Evolutionary conservation across 371 early-diverging fungal genomes (phyloP), one percentile per base, ranked within the genome.

Genomic region (Thermomucor indicae-seudaticae): DNA sequence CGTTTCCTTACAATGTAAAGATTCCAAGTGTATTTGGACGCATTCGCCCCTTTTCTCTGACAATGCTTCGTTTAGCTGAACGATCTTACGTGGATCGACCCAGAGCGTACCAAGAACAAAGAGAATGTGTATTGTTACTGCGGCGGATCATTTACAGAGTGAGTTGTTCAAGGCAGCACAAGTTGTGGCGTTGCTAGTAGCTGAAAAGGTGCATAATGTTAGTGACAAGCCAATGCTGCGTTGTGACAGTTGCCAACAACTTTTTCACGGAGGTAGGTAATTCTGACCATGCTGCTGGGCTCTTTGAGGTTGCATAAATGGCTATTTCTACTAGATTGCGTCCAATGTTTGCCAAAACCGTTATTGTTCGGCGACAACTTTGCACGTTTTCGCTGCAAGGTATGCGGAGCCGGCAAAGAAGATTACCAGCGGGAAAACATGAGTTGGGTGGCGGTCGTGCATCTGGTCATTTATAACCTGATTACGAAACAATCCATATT

Each of bases 401-500:
- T 77, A 2, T 89, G 89, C 64, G 75, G 65, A n/a, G 58, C 67
- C 16, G 75, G 76, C 11, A 60, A 55, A 22, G 83, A 86, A 51
- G 61, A 58, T 34, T 85, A 78, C 53, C 70, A 72, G 47, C 75
- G 89, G 27, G 67, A 78, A 11, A 69, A 67, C 25, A 64, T 86
- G 55, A 88, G 84, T 53, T 89, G 86, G 88, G 78, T 87, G 10
- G 75, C 80, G 10, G 79, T 88, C 24, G 85, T 90, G 8, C 88
- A 90, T 44, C 58, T 90, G 23, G 83, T 84, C 3, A 66, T 92
- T 29, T 91, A 88, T 66, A 84, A 89, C 47, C 51, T 92, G 28
- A 79, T 83, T 46, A 47, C 49, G 17, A 62, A 58, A n/a, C 62
- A 62, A 28, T 49, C 58, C n/a, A 30, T 69, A 6, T 51, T 53